Conservation (phyloP, 768 basidiomycete genomes). For the Tulasnella sp. region DNA sequence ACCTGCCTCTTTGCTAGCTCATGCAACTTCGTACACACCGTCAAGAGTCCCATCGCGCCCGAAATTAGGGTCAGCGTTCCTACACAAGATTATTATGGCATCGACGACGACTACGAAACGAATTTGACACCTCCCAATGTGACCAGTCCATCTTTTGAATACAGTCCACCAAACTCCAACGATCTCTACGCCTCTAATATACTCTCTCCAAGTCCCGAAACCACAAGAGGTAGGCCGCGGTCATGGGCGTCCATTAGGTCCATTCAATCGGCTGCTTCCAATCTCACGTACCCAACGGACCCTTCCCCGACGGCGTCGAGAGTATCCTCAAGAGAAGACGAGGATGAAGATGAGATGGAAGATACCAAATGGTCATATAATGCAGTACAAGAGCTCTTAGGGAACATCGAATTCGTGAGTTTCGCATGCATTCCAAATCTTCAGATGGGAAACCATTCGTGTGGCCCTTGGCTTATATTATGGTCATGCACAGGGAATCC, state of each 20-base stretch:
- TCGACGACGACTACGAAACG: not conserved
- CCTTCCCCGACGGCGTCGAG: slow-evolving; percentile 5
- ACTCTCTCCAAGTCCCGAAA: not conserved
- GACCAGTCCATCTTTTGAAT: not conserved
- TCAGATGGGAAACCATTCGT: no score
- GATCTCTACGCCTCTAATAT: not conserved
- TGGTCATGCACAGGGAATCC: no score
- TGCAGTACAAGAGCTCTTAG: no score
- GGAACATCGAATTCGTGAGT: no score
- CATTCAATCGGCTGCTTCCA: not conserved
- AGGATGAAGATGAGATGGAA: not conserved
- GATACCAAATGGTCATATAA: not conserved
- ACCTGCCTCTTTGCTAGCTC: slow-evolving; percentile 16
- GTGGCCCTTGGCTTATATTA: no score
- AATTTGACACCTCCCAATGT: not conserved
- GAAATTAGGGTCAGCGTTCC: not conserved
- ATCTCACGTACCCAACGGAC: slow-evolving; percentile 13
- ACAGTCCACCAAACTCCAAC: not conserved
- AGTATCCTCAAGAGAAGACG: not conserved
- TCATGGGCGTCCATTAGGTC: slow-evolving; percentile 11
- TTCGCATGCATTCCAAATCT: no score
- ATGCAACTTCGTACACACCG: slow-evolving; percentile 18
- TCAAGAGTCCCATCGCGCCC: slow-evolving; percentile 9
- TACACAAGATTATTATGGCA: no score
- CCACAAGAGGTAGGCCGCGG: not conserved